Base-by-base conservation (phyloP, 352 stramenopile genomes). In the Phytophthora europaea region DNA sequence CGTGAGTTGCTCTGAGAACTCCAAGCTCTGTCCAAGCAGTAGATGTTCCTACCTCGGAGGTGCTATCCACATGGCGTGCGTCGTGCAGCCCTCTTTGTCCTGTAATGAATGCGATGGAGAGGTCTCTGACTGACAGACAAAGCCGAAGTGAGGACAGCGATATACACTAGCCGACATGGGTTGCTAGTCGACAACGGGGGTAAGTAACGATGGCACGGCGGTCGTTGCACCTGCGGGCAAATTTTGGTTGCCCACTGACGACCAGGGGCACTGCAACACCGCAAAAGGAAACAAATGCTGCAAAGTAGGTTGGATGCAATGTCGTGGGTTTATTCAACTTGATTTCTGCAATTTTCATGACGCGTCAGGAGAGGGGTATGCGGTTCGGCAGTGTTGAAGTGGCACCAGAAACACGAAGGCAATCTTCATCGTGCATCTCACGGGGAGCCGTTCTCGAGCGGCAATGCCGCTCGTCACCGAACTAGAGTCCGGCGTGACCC, bases 201-300 rank as follows among this genome's bases (percentile, higher is more conserved):
- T 47, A 33, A 57, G 51, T 47, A 54, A 54, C 38, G 45, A 15
- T 26, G 53, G 43, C 22, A 33, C 52, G 47, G 38, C n/a, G 26
- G 52, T 60, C 56, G 47, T 68, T 40, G 40, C 65, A 72, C 65
- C 48, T 62, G 57, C 65, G 13, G n/a, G 45, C 64, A 73, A 73
- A 73, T 61, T 73, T 73, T 73, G 54, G 52, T 69, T 56, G 56
- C 56, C n/a, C 45, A 20, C 45, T 51, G 45, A 50, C 54, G 45
- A 23, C 6, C 13, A 23, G 18, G n/a, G 9, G 45, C 16, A 51
- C 45, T 51, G 45, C 38, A 47, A 47, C 38, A 16, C 38, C 38
- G 38, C 38, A 47, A 47, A 65, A 72, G 20, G 55, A 34, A 47
- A 58, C 28, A 72, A 54, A 62, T 43, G 48, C 22, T 62, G 20